Percentiles rank a stretch among this genome's conserved stretches.
Evolutionary conservation across 192 early-diverging fungal genomes (phyloP).

Genomic region (Entomortierella chlamydospora): DNA sequence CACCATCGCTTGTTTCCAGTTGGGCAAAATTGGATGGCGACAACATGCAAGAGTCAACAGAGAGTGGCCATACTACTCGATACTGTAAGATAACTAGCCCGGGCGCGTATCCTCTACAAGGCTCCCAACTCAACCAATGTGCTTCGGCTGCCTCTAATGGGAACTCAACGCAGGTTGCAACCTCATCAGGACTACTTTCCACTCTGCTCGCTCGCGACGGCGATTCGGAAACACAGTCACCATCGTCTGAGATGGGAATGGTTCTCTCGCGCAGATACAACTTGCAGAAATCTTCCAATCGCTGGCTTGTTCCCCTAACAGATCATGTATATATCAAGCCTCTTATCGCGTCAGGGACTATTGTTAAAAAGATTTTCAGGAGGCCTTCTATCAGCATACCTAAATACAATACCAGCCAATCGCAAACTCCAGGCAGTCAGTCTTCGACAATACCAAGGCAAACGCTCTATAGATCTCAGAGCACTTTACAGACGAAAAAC

Average conservation of each 20-base stretch:
- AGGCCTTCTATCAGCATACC: slow-evolving; percentile 32
- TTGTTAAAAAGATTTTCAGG: slow-evolving; percentile 43
- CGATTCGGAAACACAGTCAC: neutral
- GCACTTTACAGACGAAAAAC: neutral
- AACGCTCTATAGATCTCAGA: neutral
- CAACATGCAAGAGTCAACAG: neutral
- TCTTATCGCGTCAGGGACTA: slow-evolving; percentile 35
- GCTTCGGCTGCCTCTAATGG: neutral
- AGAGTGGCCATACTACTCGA: neutral
- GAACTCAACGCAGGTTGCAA: neutral
- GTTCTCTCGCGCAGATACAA: slow-evolving; percentile 4
- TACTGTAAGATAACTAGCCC: slow-evolving; percentile 10
- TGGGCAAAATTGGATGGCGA: neutral
- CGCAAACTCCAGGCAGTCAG: slow-evolving; percentile 1
- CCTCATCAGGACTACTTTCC: slow-evolving; percentile 22
- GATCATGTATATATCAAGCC: slow-evolving; percentile 48
- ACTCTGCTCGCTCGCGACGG: slow-evolving; percentile 31
- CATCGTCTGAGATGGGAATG: slow-evolving; percentile 6
- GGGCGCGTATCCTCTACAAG: neutral
- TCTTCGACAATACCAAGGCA: neutral
- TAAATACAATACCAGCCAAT: slow-evolving; percentile 22
- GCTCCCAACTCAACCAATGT: neutral
- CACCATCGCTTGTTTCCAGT: slow-evolving; percentile 20
- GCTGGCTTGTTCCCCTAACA: slow-evolving; percentile 39
- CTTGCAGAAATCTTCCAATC: slow-evolving; percentile 14